Base-by-base conservation (phyloP, 306 rosid species). In the Senna siamea region DNA sequence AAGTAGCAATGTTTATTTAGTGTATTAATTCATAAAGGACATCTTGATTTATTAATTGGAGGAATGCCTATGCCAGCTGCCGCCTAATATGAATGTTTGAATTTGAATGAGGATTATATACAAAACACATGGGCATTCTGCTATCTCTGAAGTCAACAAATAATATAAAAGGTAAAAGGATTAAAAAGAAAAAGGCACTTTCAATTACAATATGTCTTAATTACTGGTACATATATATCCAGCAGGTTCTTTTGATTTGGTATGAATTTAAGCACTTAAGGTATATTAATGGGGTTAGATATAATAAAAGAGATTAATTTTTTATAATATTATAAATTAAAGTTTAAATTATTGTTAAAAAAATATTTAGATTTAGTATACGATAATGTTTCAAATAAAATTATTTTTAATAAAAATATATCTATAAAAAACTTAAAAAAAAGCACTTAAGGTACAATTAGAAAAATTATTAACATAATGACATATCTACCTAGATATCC, bases 1-100 rank as follows among this genome's bases (percentile, higher is more conserved):
- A 55, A 70, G 19, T 19, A 53, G 35, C 32, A 46, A 18, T 67
- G 44, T 76, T 19, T 67, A 46, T 76, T 28, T 71, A 69, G n/a
- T 15, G 14, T 11, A 68, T 57, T 26, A 41, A 44, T 23, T 26
- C 53, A 44, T 23, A 5, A 7, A 34, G 28, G 15, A 5, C 7
- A 44, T 72, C 30, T 35, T 52, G 44, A 35, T 28, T 59, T 32
- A 5, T 61, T 63, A 62, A 62, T 23, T 63, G 53, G 61, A 35
- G 23, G 62, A 62, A 50, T 22, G 11, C 61, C 10, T 30, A 23
- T 5, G 18, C 13, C 7, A 3, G 2, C 30, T 5, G 18, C 13
- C 7, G 30, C 30, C 30, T 26, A 41, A 19, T 46, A 40, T 73
- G 57, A 46, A 66, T 46, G 40, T 38, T 18, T 37, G 34, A 61